phyloP scores from a whole-genome alignment of 768 basidiomycete species.

The Suillus sp. region DNA sequence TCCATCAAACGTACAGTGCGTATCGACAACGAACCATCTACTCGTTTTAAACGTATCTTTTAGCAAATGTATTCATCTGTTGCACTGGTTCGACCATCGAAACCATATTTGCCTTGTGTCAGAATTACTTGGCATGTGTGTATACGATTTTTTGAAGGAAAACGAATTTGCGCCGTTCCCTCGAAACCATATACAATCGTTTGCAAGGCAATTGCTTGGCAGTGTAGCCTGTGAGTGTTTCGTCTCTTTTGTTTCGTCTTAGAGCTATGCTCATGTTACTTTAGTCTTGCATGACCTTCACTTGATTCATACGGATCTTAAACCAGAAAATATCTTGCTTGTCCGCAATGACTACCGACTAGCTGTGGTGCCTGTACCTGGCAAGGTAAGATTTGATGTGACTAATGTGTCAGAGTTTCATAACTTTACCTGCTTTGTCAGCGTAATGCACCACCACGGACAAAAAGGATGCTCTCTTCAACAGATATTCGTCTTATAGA shows the following conservation, averaged over 20 bases:
- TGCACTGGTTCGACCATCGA: constrained; percentile 93
- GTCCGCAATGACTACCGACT: constrained; percentile 80
- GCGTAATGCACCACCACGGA: constrained; percentile 66
- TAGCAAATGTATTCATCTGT: constrained; percentile 97
- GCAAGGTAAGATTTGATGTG: constrained; percentile 52
- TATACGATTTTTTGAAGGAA: constrained; percentile 98
- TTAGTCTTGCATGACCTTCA: constrained; percentile 88
- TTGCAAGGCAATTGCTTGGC: constrained; percentile 87
- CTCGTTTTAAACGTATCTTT: constrained; percentile 10
- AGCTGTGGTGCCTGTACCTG: constrained; percentile 58
- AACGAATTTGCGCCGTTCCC: constrained; percentile 97
- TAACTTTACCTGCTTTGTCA: constrained; percentile 32
- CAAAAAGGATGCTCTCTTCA: constrained; percentile 77
- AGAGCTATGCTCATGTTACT: constrained; percentile 13
- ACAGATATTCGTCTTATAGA: constrained; percentile 97
- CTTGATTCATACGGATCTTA: constrained; percentile 96
- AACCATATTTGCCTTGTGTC: constrained; percentile 98
- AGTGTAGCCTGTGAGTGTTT: constrained; percentile 89
- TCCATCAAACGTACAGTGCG: constrained; percentile 85
- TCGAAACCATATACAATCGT: constrained; percentile 93
- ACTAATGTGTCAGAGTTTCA: constrained; percentile 9
- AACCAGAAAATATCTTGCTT: constrained; percentile 97
- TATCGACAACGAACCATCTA: constrained; percentile 25
- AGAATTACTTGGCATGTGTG: constrained; percentile 93
- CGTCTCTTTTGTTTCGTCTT: constrained; percentile 8